These are phyloP conservation scores for Penicillium riverlandense DNA, from an alignment of 495 filamentous ascomycete genomes.

Conservation along the genomic window DNA sequence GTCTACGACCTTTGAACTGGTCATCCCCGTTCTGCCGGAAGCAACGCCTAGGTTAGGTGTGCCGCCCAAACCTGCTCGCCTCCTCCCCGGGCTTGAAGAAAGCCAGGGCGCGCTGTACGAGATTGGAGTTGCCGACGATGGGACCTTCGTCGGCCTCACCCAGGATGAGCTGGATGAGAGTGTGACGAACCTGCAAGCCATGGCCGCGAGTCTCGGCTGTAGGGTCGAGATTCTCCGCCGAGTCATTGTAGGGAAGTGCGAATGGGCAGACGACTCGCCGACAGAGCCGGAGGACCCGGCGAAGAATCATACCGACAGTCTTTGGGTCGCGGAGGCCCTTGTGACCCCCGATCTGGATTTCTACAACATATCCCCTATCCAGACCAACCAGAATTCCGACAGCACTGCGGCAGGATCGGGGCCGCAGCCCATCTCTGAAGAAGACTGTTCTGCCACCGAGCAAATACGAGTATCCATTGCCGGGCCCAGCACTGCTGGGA, in stretches of 20 bases:
- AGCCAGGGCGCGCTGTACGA: constrained; percentile 92
- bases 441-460: constrained; percentile 41
- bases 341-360: constrained; percentile 55
- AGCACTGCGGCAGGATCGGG: neutral
- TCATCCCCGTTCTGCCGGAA: constrained; percentile 67
- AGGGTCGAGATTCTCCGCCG: constrained; percentile 74
- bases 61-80: constrained; percentile 51
- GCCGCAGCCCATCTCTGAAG: constrained; percentile 7
- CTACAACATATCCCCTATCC: constrained; percentile 18
- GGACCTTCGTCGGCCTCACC: constrained; percentile 82
- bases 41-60: constrained; percentile 45
- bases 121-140: constrained; percentile 93
- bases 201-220: constrained; percentile 90
- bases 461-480: constrained; percentile 89
- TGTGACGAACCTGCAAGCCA: constrained; percentile 69
- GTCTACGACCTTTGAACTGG: constrained; percentile 60
- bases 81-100: constrained; percentile 80
- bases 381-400: constrained; percentile 3
- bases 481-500: constrained; percentile 87
- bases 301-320: constrained; percentile 41
- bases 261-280: constrained; percentile 53
- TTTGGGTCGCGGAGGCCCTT: constrained; percentile 87
- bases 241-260: constrained; percentile 80
- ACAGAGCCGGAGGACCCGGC: constrained; percentile 13
- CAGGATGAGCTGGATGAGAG: constrained; percentile 90